Evolutionary conservation across 768 basidiomycete genomes (phyloP).

Genomic region (Coprinopsis marcescibilis): DNA sequence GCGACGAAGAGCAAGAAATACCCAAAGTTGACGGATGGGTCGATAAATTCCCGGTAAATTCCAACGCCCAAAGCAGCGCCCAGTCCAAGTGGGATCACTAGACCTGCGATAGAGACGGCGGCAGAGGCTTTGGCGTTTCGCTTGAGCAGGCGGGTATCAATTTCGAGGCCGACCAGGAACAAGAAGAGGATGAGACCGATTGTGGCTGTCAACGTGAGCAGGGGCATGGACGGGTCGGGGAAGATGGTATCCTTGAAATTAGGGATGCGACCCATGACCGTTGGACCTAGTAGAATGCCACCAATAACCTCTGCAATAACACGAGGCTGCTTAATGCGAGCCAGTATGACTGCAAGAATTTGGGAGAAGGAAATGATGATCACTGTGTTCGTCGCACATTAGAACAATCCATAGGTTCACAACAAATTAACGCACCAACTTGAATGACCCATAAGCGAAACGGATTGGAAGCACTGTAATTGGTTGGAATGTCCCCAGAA

Average conservation of each 20-base stretch:
- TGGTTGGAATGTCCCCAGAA: constrained; percentile 63
- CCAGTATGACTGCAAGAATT: constrained; percentile 56
- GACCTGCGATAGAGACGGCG: constrained; percentile 59
- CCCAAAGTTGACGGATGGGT: constrained; percentile 56
- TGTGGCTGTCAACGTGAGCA: constrained; percentile 67
- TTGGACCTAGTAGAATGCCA: constrained; percentile 79
- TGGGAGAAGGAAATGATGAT: constrained; percentile 82
- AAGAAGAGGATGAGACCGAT: constrained; percentile 75
- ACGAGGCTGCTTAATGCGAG: constrained; percentile 77
- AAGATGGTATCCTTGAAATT: constrained; percentile 58
- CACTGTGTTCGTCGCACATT: constrained; percentile 30
- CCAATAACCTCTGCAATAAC: constrained; percentile 93
- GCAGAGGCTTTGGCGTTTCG: constrained; percentile 55
- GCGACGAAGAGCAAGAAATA: constrained; percentile 84
- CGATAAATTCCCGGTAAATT: constrained; percentile 64
- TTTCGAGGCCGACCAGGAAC: constrained; percentile 82
- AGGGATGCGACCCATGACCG: constrained; percentile 76
- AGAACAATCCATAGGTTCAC: neutral
- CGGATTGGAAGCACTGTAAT: constrained; percentile 61
- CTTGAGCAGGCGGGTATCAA: constrained; percentile 65
- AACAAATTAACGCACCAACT: constrained; percentile 41
- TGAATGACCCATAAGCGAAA: constrained; percentile 74
- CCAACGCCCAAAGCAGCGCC: constrained; percentile 74
- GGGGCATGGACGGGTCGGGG: constrained; percentile 42
- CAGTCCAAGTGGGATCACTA: constrained; percentile 73